A percentile compares a stretch with the other conserved stretches of the same genome.
Evolutionary conservation across 208 protist genomes (phyloP).

Genomic region (Herpetomonas tarakana): DNA sequence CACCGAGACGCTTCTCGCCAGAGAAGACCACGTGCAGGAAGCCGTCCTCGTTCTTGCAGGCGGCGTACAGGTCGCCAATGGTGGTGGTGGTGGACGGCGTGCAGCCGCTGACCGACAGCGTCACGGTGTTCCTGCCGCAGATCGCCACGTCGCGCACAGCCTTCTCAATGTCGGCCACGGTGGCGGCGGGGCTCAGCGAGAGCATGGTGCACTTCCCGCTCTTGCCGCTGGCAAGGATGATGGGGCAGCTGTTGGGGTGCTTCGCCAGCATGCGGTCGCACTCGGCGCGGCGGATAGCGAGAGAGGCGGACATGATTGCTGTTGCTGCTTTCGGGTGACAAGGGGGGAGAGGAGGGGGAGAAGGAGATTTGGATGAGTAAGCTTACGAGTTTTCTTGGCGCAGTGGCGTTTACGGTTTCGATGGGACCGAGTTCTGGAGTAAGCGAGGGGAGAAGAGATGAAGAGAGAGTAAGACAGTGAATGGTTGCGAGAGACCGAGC

Average conservation of each 20-base stretch:
- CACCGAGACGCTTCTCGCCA: conserved; percentile 8
- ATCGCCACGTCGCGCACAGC: conserved; percentile 17
- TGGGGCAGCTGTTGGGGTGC: conserved; percentile 16
- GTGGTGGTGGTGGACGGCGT: conserved; percentile 15
- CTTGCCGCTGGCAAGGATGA: conserved; percentile 19
- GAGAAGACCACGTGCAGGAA: conserved; percentile 18
- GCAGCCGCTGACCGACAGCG: conserved; percentile 14
- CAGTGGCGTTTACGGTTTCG: not conserved
- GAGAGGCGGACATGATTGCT: too few relatives aligned
- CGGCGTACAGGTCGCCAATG: conserved; percentile 14
- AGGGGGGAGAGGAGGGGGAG: conserved; percentile 4
- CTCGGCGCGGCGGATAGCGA: conserved; percentile 18
- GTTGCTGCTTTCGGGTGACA: not conserved
- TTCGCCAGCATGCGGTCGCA: conserved; percentile 24
- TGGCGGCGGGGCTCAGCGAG: conserved; percentile 18
- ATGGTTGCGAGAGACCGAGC: too few relatives aligned
- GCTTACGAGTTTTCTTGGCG: too few relatives aligned
- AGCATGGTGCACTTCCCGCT: conserved; percentile 18
- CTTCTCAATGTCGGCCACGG: conserved; percentile 19
- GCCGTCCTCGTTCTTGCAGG: conserved; percentile 17
- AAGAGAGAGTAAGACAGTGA: too few relatives aligned
- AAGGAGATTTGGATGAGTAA: not conserved
- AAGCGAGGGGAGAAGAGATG: too few relatives aligned
- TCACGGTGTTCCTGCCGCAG: conserved; percentile 6
- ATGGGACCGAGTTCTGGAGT: too few relatives aligned